Base-by-base conservation (phyloP, 257 asterid genomes). In the Coffea canephora region DNA sequence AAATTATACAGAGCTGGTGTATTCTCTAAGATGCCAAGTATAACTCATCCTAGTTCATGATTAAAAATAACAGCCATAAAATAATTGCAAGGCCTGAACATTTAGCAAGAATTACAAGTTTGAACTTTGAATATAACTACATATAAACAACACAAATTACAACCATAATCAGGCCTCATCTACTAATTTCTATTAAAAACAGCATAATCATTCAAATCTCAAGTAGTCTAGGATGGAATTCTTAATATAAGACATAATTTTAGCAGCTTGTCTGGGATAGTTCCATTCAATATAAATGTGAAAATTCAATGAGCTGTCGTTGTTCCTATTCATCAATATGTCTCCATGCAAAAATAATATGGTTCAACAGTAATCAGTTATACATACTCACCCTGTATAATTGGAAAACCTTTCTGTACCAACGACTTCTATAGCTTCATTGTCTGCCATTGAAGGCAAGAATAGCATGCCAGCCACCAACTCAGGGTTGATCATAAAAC, bases 401-500 rank as follows among this genome's bases (percentile, higher is more conserved):
- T 88, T 84, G 79, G 97, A 95, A 87, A 90, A 95, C 87, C 99
- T 90, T 89, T 95, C 92, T n/a, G 97, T 78, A 67, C 99, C 99
- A 75, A 93, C 85, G 68, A 95, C 90, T 90, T 95, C 99, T 70
- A 95, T 88, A 36, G 99, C 91, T 86, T 95, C 98, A 73, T 95
- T 95, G 77, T 88, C 91, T 62, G 90, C 92, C 97, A 95, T 93
- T 69, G 88, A 76, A 69, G 99, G 89, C 84, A 91, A 68, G 89
- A 95, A 93, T 82, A 95, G 92, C 90, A 86, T 89, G 87, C 96
- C 89, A 78, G 81, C 77, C 43, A 91, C 90, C 82, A 95, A 77
- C 89, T 95, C 99, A 43, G 97, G 97, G 81, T 91, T 93, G 87
- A 95, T 91, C 99, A 95, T 90, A 89, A 93, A 93, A 77, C 97